phyloP scores from a whole-genome alignment of 352 stramenopile genomes.

The Pythium dissotocum region DNA sequence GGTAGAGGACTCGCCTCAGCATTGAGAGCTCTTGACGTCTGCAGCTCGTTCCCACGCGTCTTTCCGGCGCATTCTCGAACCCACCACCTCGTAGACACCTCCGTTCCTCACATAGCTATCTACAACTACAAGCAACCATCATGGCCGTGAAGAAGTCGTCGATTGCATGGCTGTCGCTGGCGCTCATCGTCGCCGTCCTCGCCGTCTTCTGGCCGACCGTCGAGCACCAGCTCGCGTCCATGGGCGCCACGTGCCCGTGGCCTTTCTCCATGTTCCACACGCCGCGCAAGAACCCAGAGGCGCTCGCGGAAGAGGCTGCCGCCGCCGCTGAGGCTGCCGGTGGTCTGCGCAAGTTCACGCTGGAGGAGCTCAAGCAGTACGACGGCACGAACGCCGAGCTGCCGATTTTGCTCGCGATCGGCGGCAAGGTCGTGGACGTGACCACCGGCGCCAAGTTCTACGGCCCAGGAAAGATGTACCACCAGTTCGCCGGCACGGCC shows the following conservation, averaged over 20 bases:
- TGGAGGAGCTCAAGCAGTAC: constrained; percentile 68
- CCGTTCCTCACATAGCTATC: background rate
- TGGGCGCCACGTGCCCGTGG: constrained; percentile 65
- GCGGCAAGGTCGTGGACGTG: constrained; percentile 81
- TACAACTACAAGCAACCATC: background rate
- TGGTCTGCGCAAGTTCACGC: constrained; percentile 51
- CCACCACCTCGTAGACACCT: background rate
- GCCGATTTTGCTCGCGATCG: constrained; percentile 70
- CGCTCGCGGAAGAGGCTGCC: constrained; percentile 23
- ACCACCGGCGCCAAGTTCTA: constrained; percentile 77
- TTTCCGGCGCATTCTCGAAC: background rate
- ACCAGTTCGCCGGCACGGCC: constrained; percentile 74
- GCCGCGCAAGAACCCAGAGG: constrained; percentile 22
- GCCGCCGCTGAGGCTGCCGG: constrained; percentile 23
- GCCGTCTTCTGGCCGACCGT: constrained; percentile 71
- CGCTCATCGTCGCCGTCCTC: constrained; percentile 53
- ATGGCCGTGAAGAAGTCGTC: constrained; percentile 16
- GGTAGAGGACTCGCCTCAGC: background rate
- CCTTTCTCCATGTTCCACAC: constrained; percentile 55
- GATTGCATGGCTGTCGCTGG: constrained; percentile 48
- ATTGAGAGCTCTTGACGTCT: background rate
- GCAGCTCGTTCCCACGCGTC: constrained; percentile 2
- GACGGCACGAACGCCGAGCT: constrained; percentile 63
- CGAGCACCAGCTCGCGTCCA: constrained; percentile 59
- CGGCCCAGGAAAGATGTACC: constrained; percentile 66